These are phyloP conservation scores for Conoideocrella luteorostrata DNA, from an alignment of 2,329 filamentous ascomycete species.

Conservation along the genomic window DNA sequence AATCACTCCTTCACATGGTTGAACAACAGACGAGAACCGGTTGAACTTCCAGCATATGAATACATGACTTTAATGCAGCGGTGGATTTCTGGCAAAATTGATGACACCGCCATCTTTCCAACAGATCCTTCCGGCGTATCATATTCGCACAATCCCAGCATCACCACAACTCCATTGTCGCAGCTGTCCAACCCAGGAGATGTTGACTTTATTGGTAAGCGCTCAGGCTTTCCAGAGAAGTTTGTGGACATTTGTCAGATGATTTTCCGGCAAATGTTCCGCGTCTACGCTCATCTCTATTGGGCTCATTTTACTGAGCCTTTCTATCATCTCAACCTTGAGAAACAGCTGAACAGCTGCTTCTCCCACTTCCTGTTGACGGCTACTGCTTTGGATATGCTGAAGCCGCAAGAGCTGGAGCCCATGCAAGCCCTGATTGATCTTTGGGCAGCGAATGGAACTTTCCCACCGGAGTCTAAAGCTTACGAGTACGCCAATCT, in stretches of 20 bases:
- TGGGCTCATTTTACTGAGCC: slow-evolving; percentile 88
- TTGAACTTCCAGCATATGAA: slow-evolving; percentile 85
- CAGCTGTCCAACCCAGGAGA: slow-evolving; percentile 57
- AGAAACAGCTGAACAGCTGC: slow-evolving; percentile 79
- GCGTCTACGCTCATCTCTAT: slow-evolving; percentile 95
- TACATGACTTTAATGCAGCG: slow-evolving; percentile 96
- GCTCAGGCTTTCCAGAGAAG: slow-evolving; percentile 84
- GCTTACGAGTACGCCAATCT: slow-evolving; percentile 60
- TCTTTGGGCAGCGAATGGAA: slow-evolving; percentile 82
- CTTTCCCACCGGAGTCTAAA: slow-evolving; percentile 71
- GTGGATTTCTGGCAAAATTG: slow-evolving; percentile 95
- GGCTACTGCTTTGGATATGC: slow-evolving; percentile 72
- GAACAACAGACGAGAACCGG: slow-evolving; percentile 77
- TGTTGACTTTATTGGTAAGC: slow-evolving; percentile 78
- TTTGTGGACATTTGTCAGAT: slow-evolving; percentile 88
- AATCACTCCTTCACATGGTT: slow-evolving; percentile 97
- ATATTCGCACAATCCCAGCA: slow-evolving; percentile 55
- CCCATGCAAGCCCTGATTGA: slow-evolving; percentile 94
- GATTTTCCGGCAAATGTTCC: slow-evolving; percentile 97
- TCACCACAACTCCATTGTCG: slow-evolving; percentile 53
- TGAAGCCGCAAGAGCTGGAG: slow-evolving; percentile 84
- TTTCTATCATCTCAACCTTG: slow-evolving; percentile 75
- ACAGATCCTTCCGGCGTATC: slow-evolving; percentile 71
- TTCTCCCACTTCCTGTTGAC: slow-evolving; percentile 81
- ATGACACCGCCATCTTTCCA: slow-evolving; percentile 83